A percentile compares a stretch with the other conserved stretches of the same genome.
These are phyloP conservation scores for Botrytis elliptica DNA, from an alignment of 2,329 filamentous ascomycete genomes.

Conservation along the genomic window DNA sequence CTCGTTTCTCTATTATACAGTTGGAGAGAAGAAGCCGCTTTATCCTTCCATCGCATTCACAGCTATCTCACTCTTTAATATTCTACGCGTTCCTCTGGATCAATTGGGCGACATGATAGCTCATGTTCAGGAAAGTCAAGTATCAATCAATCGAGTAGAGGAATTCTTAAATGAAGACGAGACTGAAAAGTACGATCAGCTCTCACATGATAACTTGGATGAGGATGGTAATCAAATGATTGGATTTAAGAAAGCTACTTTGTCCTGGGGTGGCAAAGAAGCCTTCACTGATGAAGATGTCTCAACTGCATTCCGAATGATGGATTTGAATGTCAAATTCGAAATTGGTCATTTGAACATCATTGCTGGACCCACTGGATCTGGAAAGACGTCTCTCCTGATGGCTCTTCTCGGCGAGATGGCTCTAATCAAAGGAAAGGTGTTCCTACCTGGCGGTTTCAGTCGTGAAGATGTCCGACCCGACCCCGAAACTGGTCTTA, in stretches of 20 bases:
- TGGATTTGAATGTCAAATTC: constrained; percentile 82
- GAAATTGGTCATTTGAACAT: constrained; percentile 84
- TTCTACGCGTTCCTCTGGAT: constrained; percentile 88
- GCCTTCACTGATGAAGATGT: constrained; percentile 58
- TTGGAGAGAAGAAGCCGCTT: constrained; percentile 83
- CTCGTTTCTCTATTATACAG: constrained; percentile 90
- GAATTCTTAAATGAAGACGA: constrained; percentile 91
- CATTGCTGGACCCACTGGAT: constrained; percentile 88
- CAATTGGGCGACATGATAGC: constrained; percentile 98
- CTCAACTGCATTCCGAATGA: constrained; percentile 75
- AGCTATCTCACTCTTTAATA: constrained; percentile 90
- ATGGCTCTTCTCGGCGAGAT: constrained; percentile 98
- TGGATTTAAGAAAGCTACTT: constrained; percentile 79
- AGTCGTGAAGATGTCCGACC: constrained; percentile 81
- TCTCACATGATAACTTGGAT: constrained; percentile 68
- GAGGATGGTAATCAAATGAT: constrained; percentile 71
- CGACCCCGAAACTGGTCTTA: constrained; percentile 80
- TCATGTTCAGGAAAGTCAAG: constrained; percentile 95
- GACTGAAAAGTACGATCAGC: constrained; percentile 90
- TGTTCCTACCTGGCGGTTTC: constrained; percentile 74
- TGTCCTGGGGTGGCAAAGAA: constrained; percentile 83
- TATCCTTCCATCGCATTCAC: constrained; percentile 95
- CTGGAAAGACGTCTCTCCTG: constrained; percentile 90
- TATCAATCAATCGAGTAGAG: constrained; percentile 94
- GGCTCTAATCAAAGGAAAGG: constrained; percentile 76